Evolutionary conservation across 106 monocot species (phyloP), one percentile per base, ranked within the genome.

Genomic region (Acorus gramineus): DNA sequence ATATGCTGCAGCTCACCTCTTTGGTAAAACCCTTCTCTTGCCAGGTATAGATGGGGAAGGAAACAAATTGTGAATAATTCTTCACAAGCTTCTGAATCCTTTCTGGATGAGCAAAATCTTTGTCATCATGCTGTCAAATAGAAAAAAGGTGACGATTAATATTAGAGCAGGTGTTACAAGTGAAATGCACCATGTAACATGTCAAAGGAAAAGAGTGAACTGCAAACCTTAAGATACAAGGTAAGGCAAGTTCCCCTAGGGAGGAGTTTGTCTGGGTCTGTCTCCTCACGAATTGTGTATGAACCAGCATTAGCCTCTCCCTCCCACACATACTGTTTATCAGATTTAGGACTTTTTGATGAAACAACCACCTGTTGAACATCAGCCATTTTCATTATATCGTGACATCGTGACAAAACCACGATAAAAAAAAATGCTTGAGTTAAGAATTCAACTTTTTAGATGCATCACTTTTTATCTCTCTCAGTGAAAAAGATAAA

Each of bases 41-140:
- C 96, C 96, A 98, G 4, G 81, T 92, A 64, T 85, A 88, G 43
- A 98, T 98, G 42, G 96, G 96, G 56, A 98, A 98, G 49, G 91
- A 92, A 45, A 98, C 92, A 75, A 98, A 98, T 63, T 98, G 96
- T n/a, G 96, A 98, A 50, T 98, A 98, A 66, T 98, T 98, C 83
- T 91, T 98, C 60, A 98, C 85, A 57, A 98, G 92, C 8, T 86
- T 98, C 54, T 92, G 85, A 51, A 98, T 89, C 72, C 53, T 92
- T 63, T 98, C 96, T 54, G 96, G 87, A 66, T 98, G 87, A 57
- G 96, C 87, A 83, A 92, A 98, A 51, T 69, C 83, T 67, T 92
- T 91, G 49, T 91, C 96, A 54, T 94, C 93, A 71, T 64, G 84
- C 93, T 94, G 76, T 61, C 42, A 45, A 14, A 12, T 64, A 62